These are phyloP conservation scores for barley (Hordeum vulgare) DNA, from an alignment of 176 grass and related monocot species.

Conservation along the genomic window MorexV3_pseudomolecules_assembly NC_058524.1:577935704-577936203, in stretches of 20 bases:
- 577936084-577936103: background rate
- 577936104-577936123: background rate
- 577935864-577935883: constrained; percentile 3
- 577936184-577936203: background rate
- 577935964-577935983: background rate
- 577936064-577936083: background rate
- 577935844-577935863: constrained; percentile 7
- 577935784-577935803: constrained; percentile 20
- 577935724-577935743: constrained; percentile 27
- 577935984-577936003: background rate
- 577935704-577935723: constrained; percentile 6
- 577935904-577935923: too few relatives aligned
- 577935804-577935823: constrained; percentile 12
- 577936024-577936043: background rate
- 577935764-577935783: constrained; percentile 32
- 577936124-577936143: background rate
- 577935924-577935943: background rate
- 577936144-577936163: background rate
- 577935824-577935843: background rate
- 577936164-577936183: background rate
- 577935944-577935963: background rate
- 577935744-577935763: constrained; percentile 25
- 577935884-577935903: background rate
- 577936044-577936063: background rate
- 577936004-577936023: background rate